Evolutionary conservation across 2,329 filamentous ascomycete species (phyloP).

Genomic region (Elsinoe ampelina): DNA sequence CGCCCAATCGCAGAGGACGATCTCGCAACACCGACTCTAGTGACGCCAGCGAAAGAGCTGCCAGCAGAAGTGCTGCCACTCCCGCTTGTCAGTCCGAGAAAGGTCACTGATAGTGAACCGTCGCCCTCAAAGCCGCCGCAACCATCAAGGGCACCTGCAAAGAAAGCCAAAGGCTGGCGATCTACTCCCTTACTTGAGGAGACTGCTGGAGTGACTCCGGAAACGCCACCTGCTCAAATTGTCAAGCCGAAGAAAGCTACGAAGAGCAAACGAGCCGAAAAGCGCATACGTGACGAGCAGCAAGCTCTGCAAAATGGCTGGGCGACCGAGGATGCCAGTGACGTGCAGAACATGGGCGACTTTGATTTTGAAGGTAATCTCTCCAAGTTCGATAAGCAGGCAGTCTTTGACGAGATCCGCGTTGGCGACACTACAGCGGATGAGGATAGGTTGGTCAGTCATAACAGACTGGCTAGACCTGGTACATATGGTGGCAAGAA

Average conservation of each 20-base stretch:
- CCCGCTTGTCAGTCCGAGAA: constrained; percentile 15
- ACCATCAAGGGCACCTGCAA: constrained; percentile 18
- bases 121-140: constrained; percentile 26
- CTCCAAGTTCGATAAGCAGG: constrained; percentile 89
- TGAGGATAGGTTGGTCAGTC: constrained; percentile 78
- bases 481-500: constrained; percentile 67
- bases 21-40: constrained; percentile 15
- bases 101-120: background rate
- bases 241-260: constrained; percentile 26
- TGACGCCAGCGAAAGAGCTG: constrained; percentile 15
- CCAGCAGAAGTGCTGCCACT: constrained; percentile 6
- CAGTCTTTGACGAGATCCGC: constrained; percentile 83
- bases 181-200: constrained; percentile 60
- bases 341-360: constrained; percentile 85
- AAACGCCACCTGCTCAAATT: constrained; percentile 29
- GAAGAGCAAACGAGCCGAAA: constrained; percentile 32
- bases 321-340: constrained; percentile 92
- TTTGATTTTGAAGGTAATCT: constrained; percentile 88
- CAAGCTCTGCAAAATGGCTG: constrained; percentile 64
- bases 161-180: constrained; percentile 56
- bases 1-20: constrained; percentile 26
- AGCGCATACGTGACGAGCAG: constrained; percentile 38
- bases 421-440: constrained; percentile 85
- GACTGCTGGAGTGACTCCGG: constrained; percentile 23
- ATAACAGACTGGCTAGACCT: constrained; percentile 57